A percentile compares a stretch with the other conserved stretches of the same genome.
These are phyloP conservation scores for Fusarium sp. DNA, from an alignment of 2,329 filamentous ascomycete genomes.

Conservation along the genomic window DNA sequence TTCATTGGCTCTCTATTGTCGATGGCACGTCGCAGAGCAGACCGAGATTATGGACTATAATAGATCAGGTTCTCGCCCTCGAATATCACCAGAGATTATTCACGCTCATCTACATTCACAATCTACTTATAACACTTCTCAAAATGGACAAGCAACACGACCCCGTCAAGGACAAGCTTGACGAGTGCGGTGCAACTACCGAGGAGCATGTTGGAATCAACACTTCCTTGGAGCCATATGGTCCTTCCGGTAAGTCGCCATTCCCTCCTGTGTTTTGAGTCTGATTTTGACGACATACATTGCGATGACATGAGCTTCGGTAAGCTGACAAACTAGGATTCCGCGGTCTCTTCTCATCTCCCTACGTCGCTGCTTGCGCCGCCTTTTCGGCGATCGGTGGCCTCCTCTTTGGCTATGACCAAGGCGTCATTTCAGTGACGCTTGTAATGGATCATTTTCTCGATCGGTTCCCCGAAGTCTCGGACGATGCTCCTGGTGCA, in stretches of 20 bases:
- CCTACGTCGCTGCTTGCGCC: slow-evolving; percentile 48
- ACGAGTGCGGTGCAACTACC: neutral
- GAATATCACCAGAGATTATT: neutral
- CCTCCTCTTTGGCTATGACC: slow-evolving; percentile 53
- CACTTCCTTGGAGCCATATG: slow-evolving; percentile 2
- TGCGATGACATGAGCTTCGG: neutral
- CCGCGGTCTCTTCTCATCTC: slow-evolving; percentile 46
- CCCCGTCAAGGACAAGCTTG: neutral
- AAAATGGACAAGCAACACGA: neutral
- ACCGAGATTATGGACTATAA: slow-evolving; percentile 1
- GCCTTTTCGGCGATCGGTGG: slow-evolving; percentile 52
- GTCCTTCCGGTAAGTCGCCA: neutral
- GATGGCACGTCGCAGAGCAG: neutral
- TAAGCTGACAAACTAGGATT: slow-evolving; percentile 38
- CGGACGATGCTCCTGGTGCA: slow-evolving; percentile 50
- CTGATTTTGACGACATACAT: too few species aligned
- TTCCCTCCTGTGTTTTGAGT: too few species aligned
- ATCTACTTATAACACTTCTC: neutral
- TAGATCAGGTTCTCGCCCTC: neutral
- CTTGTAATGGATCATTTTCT: slow-evolving; percentile 52
- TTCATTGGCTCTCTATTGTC: neutral
- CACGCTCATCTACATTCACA: neutral
- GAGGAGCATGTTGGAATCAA: slow-evolving; percentile 7
- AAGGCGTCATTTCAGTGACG: slow-evolving; percentile 54
- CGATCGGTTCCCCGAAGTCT: slow-evolving; percentile 47